Evolutionary conservation across 2,329 filamentous ascomycete species (phyloP).

Genomic region (Dothistroma septosporum): DNA sequence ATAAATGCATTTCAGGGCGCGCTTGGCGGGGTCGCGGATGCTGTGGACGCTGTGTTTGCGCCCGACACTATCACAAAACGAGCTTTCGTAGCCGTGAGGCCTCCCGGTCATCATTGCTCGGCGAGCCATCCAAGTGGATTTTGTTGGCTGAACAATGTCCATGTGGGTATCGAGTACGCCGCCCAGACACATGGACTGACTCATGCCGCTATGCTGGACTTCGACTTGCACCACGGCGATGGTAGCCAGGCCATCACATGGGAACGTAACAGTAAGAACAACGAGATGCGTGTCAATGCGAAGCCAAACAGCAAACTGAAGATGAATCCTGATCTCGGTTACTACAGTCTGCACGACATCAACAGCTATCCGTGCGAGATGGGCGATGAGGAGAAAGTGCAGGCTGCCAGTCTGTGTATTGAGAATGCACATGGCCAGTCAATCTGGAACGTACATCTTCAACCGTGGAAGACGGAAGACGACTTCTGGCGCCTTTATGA

Average conservation of each 20-base stretch:
- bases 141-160: slow-evolving; percentile 98
- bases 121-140: slow-evolving; percentile 86
- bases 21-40: slow-evolving; percentile 88
- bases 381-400: slow-evolving; percentile 90
- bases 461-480: slow-evolving; percentile 74
- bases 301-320: slow-evolving; percentile 31
- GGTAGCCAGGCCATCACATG: slow-evolving; percentile 94
- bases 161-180: slow-evolving; percentile 91
- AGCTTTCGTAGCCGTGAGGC: slow-evolving; percentile 87
- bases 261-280: slow-evolving; percentile 74
- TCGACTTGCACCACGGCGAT: slow-evolving; percentile 87
- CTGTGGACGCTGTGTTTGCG: slow-evolving; percentile 77
- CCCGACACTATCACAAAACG: slow-evolving; percentile 41
- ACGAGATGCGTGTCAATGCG: slow-evolving; percentile 29
- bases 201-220: slow-evolving; percentile 89
- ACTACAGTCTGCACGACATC: slow-evolving; percentile 96
- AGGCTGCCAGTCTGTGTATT: slow-evolving; percentile 88
- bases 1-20: slow-evolving; percentile 84
- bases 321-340: slow-evolving; percentile 61
- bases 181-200: slow-evolving; percentile 79
- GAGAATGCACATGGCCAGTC: slow-evolving; percentile 91
- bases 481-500: slow-evolving; percentile 92
- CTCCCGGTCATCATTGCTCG: slow-evolving; percentile 94
- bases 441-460: slow-evolving; percentile 92
- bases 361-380: slow-evolving; percentile 96